These are phyloP conservation scores for Zea mays DNA, from an alignment of 176 grass and related monocot species.

Conservation along the genomic window DNA sequence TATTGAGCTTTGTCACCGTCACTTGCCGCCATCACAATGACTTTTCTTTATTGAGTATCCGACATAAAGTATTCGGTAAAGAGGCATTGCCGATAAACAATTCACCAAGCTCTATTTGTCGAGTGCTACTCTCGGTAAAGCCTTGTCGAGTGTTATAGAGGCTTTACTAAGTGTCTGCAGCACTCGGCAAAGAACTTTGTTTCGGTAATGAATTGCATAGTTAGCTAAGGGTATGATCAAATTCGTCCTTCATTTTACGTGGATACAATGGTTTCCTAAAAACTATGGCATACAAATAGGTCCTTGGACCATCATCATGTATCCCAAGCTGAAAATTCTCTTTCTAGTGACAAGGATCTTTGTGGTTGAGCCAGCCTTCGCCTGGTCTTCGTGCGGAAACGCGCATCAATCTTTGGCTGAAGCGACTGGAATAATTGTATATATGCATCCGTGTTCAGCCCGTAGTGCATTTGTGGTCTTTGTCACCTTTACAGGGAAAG, in stretches of 20 bases:
- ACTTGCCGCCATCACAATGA: too few relatives aligned
- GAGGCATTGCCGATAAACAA: too few relatives aligned
- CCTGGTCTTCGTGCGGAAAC: not conserved
- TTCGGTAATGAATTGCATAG: too few relatives aligned
- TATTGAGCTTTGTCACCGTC: too few relatives aligned
- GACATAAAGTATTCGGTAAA: too few relatives aligned
- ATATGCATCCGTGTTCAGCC: not conserved
- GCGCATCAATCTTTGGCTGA: slow-evolving; percentile 7
- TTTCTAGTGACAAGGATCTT: not conserved
- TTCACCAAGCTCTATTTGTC: too few relatives aligned
- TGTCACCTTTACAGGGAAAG: slow-evolving; percentile 3
- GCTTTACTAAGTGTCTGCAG: too few relatives aligned
- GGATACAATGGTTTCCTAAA: not conserved
- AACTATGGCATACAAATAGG: not conserved
- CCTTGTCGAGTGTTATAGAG: too few relatives aligned
- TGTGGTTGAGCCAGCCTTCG: not conserved
- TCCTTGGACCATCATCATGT: not conserved
- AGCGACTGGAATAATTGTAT: slow-evolving; percentile 3
- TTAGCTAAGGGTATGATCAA: too few relatives aligned
- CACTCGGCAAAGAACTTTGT: too few relatives aligned
- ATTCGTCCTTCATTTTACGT: not conserved
- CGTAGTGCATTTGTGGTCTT: not conserved
- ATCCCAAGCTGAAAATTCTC: not conserved
- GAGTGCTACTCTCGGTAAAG: too few relatives aligned
- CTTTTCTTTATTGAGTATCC: too few relatives aligned